phyloP scores from a whole-genome alignment of 768 basidiomycete species.

The Calocybe cyanea region DNA sequence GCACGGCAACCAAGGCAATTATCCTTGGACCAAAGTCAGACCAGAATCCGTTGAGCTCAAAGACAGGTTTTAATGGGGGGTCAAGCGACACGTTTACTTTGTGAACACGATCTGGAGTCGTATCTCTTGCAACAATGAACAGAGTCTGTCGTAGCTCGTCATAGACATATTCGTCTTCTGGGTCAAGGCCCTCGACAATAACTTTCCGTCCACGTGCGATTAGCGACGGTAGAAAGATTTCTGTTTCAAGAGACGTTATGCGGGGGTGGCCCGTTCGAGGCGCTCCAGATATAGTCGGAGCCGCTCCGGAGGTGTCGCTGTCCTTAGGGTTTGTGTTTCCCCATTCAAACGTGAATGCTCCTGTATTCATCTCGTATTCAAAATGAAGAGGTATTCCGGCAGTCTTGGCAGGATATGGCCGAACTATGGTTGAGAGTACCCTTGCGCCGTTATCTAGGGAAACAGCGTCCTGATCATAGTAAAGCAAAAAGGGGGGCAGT shows the following conservation, averaged over 20 bases:
- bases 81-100: conserved; percentile 50
- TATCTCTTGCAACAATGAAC: conserved; percentile 51
- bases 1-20: conserved; percentile 13
- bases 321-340: conserved; percentile 28
- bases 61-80: conserved; percentile 48
- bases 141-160: conserved; percentile 72
- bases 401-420: conserved; percentile 89
- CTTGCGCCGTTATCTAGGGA: conserved; percentile 81
- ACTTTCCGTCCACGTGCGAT: conserved; percentile 57
- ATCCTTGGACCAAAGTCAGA: conserved; percentile 42
- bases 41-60: conserved; percentile 63
- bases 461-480: conserved; percentile 56
- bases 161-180: conserved; percentile 50
- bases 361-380: conserved; percentile 76
- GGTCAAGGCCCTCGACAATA: conserved; percentile 50
- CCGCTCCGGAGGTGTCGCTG: conserved; percentile 5
- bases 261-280: conserved; percentile 35
- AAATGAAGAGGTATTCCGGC: conserved; percentile 78
- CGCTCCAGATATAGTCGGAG: conserved; percentile 27
- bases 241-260: conserved; percentile 63
- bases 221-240: conserved; percentile 72
- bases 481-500: conserved; percentile 50
- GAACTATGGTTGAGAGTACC: conserved; percentile 73
- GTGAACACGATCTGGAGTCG: conserved; percentile 42
- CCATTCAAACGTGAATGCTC: conserved; percentile 67